Evolutionary conservation across 192 early-diverging fungal genomes (phyloP), one percentile per base, ranked within the genome.

Genomic region (Jimgerdemannia flammicorona): DNA sequence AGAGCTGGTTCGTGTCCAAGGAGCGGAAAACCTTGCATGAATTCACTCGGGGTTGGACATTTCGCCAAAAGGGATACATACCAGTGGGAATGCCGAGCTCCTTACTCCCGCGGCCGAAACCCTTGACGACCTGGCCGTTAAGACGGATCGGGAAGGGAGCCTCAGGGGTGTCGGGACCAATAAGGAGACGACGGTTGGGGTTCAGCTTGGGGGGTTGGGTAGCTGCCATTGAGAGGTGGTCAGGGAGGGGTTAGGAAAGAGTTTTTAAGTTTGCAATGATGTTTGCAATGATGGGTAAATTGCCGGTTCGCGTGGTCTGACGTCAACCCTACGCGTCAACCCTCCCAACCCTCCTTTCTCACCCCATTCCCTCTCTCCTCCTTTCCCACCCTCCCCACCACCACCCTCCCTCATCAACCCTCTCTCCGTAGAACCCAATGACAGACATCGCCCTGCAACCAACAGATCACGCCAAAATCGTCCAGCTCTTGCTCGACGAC

Each of bases 61-160:
- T 29, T 29, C 29, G 29, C 29, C 29, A 29, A 29, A 29, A 68
- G 7, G 19, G 14, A 66, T 43, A 42, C 70, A 76, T 90, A 95
- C 94, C 95, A 18, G 98, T 99, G 4, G 98, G 97, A 75, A 99
- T 97, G 7, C 97, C 97, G 1, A 99, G 89, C 69, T 99, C 95
- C 83, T 96, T 96, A 76, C 95, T 93, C 11, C 98, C 98, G 43
- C 98, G 89, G 4, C 97, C 97, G 84, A 97, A 99, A 1, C 98
- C 98, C 74, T 90, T 87, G 43, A 93, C 87, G 11, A 99, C 97
- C 3, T 65, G 76, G 67, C 98, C 98, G 17, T 87, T 84, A 65
- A 98, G 88, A 64, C 85, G 80, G 44, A 94, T 82, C 64, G 97
- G 96, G 78, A 84, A 99, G 40, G 95, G 96, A 9, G 75, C 8